Evolutionary conservation across 192 early-diverging fungal species (phyloP), one percentile per base, ranked within the genome.

Genomic region (Gryganskiella cystojenkinii): DNA sequence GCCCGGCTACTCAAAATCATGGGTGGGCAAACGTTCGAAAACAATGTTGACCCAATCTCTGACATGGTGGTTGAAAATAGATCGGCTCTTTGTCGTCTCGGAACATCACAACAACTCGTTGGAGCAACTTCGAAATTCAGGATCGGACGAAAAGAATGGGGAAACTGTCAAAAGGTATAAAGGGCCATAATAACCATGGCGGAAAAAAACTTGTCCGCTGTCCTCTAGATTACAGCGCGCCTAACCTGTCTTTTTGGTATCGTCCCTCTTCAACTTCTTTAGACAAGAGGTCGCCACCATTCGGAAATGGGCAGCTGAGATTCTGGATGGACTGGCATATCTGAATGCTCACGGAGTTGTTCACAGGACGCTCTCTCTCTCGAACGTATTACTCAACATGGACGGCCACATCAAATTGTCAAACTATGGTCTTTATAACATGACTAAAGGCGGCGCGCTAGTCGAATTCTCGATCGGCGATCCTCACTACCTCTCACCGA

Each of bases 401-500:
- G 75, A 85, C 62, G 88, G 71, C 10, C 34, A 66, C 11, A 56
- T 86, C 31, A 88, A 88, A 59, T 53, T 90, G 9, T 78, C 69
- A 10, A 84, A 90, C 42, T 87, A 84, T 71, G 89, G 89, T 34
- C 74, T 90, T 6, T 83, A 66, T 30, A 82, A 84, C 50, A 89
- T 90, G 85, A 90, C 89, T 7, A 70, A 80, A 28, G 78, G 80
- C 14, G 87, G 86, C 0, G 64, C 60, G 22, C 54, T 88, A 59
- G 84, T 90, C 2, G 85, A 90, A 54, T 90, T 90, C 64, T 87
- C 88, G 2, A 81, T 90, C 52, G 87, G 88, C 9, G 76, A 82
- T 35, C 84, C 82, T 5, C 62, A 70, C 25, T 88, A 84, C 58
- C 67, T 83, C 49, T 59, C 86, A 40, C 80, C 82, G 37, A 65